phyloP scores from a whole-genome alignment of 441 rosid species.

The Brassica hybrid region DNA sequence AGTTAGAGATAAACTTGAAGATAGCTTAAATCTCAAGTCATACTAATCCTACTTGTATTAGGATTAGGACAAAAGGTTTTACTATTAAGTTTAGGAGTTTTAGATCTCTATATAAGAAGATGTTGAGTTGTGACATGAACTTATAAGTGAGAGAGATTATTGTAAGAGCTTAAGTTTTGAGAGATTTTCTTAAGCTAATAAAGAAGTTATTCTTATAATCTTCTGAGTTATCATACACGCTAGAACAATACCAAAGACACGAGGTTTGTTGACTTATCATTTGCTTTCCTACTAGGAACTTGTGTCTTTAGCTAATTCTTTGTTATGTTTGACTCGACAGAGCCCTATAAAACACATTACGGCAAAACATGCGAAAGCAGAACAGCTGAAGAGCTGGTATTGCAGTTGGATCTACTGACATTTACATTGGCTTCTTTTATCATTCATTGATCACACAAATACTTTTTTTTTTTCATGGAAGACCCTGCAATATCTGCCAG shows the following conservation, averaged over 20 bases:
- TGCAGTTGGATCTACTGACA: neutral
- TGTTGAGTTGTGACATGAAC: neutral
- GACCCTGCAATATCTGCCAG: neutral
- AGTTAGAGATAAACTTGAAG: too few species aligned
- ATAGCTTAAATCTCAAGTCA: too few species aligned
- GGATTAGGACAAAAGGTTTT: neutral
- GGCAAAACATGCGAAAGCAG: neutral
- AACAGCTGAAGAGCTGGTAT: neutral
- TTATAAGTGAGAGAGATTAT: neutral
- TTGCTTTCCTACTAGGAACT: neutral
- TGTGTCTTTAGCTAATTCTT: neutral
- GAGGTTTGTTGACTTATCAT: neutral
- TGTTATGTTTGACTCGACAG: neutral
- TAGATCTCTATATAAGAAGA: neutral
- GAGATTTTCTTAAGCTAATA: neutral
- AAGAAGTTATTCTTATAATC: too few species aligned
- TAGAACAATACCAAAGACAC: neutral
- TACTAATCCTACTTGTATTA: neutral
- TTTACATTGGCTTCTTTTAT: too few species aligned
- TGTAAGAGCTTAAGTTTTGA: neutral
- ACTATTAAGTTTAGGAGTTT: neutral
- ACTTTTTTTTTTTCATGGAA: neutral
- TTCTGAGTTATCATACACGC: too few species aligned
- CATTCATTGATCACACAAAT: neutral
- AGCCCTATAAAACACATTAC: neutral